phyloP scores from a whole-genome alignment of 495 filamentous ascomycete genomes.

The Penicillium flavigenum region DNA sequence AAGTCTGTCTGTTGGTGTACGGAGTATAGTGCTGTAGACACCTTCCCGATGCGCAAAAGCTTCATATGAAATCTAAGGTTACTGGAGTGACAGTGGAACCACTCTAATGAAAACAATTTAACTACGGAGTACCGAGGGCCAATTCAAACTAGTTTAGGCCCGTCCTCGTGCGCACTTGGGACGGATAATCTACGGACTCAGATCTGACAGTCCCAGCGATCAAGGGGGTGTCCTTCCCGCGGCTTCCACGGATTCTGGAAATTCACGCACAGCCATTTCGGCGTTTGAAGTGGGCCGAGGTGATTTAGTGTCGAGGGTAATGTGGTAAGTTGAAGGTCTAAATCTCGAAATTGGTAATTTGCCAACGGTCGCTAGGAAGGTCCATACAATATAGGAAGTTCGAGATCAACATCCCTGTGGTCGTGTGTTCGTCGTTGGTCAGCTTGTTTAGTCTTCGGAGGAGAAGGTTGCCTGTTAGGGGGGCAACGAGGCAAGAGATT shows the following conservation, averaged over 20 bases:
- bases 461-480: not conserved
- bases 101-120: constrained; percentile 5
- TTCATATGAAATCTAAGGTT: constrained; percentile 10
- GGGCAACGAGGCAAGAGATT: constrained; percentile 7
- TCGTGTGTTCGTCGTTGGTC: not conserved
- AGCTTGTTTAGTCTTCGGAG: not conserved
- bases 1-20: not conserved
- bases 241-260: constrained; percentile 11
- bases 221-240: constrained; percentile 8
- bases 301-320: constrained; percentile 3
- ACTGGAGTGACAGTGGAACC: constrained; percentile 17
- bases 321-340: not conserved
- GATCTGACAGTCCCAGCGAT: constrained; percentile 15
- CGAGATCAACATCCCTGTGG: not conserved
- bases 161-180: constrained; percentile 18
- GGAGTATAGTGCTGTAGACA: not conserved
- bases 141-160: constrained; percentile 1
- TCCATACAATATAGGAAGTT: not conserved
- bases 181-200: not conserved
- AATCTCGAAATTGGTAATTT: not conserved
- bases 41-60: constrained; percentile 11
- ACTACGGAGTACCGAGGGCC: not conserved
- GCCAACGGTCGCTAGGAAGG: not conserved
- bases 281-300: constrained; percentile 12
- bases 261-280: constrained; percentile 1